Evolutionary conservation across 1,284 basidiomycete genomes (phyloP).

Genomic region (Phylloporus gajari): DNA sequence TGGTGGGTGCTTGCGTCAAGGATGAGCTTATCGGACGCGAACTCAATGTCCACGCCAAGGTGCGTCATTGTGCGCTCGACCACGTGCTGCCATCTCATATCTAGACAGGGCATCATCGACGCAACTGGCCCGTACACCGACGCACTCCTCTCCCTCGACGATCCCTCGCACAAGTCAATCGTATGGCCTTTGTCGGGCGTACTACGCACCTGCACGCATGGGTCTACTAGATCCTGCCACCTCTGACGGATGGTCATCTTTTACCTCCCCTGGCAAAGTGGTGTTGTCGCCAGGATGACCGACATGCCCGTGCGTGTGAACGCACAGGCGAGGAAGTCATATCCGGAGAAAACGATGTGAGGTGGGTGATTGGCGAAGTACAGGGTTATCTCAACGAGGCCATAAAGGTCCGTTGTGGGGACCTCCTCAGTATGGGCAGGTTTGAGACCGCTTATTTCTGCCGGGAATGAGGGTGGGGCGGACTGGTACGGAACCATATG

Average conservation of each 20-base stretch:
- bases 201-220: slow-evolving; percentile 96
- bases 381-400: slow-evolving; percentile 90
- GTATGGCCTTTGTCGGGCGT: slow-evolving; percentile 94
- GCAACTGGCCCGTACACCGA: slow-evolving; percentile 97
- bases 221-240: slow-evolving; percentile 96
- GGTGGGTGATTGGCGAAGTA: slow-evolving; percentile 96
- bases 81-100: slow-evolving; percentile 12
- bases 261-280: no score
- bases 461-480: slow-evolving; percentile 73
- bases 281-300: slow-evolving; percentile 98
- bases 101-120: slow-evolving; percentile 85
- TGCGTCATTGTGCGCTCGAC: slow-evolving; percentile 36
- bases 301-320: slow-evolving; percentile 88
- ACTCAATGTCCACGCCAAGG: slow-evolving; percentile 87
- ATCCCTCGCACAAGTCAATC: slow-evolving; percentile 85
- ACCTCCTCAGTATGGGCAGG: slow-evolving; percentile 98
- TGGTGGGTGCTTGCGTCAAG: slow-evolving; percentile 80
- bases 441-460: slow-evolving; percentile 88
- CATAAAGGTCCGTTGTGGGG: slow-evolving; percentile 94
- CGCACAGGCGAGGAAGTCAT: slow-evolving; percentile 71
- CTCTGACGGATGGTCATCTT: slow-evolving; percentile 98
- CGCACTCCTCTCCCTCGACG: slow-evolving; percentile 86
- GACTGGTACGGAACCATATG: slow-evolving; percentile 93
- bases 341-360: slow-evolving; percentile 98
- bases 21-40: slow-evolving; percentile 88